phyloP scores from a whole-genome alignment of 768 basidiomycete genomes.

The Dendrothele bispora region DNA sequence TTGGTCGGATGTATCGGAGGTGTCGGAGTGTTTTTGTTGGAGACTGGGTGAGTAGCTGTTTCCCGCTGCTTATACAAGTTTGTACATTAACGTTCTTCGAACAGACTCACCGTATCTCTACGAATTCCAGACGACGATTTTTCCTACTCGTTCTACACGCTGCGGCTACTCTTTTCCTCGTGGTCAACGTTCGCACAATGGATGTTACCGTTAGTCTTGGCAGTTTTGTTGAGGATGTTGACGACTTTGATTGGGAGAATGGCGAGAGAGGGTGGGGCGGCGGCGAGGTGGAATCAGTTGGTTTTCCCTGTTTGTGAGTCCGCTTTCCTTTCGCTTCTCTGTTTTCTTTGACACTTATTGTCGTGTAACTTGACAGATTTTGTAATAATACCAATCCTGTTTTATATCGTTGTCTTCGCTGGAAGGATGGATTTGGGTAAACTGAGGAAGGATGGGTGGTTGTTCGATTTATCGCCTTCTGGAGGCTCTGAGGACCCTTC shows the following conservation, averaged over 20 bases:
- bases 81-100: constrained; percentile 1
- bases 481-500: too few relatives aligned
- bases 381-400: constrained; percentile 73
- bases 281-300: constrained; percentile 78
- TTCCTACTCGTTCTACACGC: constrained; percentile 58
- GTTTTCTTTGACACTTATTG: not conserved
- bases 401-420: constrained; percentile 77
- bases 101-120: constrained; percentile 80
- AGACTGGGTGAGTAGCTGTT: constrained; percentile 68
- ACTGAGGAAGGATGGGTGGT: constrained; percentile 73
- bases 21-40: constrained; percentile 90
- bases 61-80: not conserved
- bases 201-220: constrained; percentile 76
- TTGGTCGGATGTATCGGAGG: constrained; percentile 97
- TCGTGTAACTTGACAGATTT: constrained; percentile 53
- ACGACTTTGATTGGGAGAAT: too few relatives aligned
- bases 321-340: not conserved
- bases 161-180: constrained; percentile 69
- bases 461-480: constrained; percentile 90
- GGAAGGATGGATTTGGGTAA: constrained; percentile 56
- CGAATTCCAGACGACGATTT: constrained; percentile 81
- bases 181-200: constrained; percentile 69
- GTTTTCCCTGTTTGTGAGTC: constrained; percentile 85
- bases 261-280: too few relatives aligned
- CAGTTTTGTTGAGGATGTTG: constrained; percentile 74